A percentile compares a stretch with the other conserved stretches of the same genome.
phyloP scores from a whole-genome alignment of 345 rosid genomes.

The Hibiscus trionum region DNA sequence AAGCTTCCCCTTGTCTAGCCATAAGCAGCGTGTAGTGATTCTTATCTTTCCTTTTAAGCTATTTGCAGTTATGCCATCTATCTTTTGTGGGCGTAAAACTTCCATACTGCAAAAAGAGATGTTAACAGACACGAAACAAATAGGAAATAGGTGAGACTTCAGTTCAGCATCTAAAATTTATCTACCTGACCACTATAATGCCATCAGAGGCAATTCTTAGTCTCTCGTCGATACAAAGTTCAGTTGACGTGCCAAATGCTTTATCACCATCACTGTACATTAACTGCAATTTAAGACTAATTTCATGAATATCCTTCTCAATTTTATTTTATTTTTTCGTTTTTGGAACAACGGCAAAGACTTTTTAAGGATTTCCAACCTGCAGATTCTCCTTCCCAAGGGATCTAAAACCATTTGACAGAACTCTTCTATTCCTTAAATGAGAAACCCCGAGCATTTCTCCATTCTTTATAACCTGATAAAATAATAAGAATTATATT shows the following conservation, averaged over 20 bases:
- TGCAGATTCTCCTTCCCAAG: conserved; percentile 94
- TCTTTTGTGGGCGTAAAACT: conserved; percentile 59
- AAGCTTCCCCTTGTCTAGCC: conserved; percentile 97
- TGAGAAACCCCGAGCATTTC: conserved; percentile 99
- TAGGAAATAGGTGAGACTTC: background rate
- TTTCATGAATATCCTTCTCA: conserved; percentile 14
- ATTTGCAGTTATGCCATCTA: conserved; percentile 32
- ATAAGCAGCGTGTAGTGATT: conserved; percentile 92
- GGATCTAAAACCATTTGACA: conserved; percentile 83
- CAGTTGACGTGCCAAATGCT: conserved; percentile 91
- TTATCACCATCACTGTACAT: conserved; percentile 98
- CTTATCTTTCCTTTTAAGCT: conserved; percentile 79
- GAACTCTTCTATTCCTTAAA: conserved; percentile 85
- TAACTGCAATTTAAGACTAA: conserved; percentile 47
- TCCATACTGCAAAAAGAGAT: conserved; percentile 66
- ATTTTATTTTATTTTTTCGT: background rate
- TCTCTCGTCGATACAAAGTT: conserved; percentile 91
- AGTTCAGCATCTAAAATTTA: conserved; percentile 2
- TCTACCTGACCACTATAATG: conserved; percentile 83
- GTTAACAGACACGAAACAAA: conserved; percentile 8
- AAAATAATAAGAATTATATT: conserved; percentile 8
- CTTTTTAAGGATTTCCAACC: conserved; percentile 39
- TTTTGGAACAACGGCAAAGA: background rate
- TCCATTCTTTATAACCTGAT: conserved; percentile 93
- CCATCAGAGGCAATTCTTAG: conserved; percentile 89